Base-by-base conservation (phyloP, 2,329 filamentous ascomycete genomes). In the Exophiala oligosperma region DNA sequence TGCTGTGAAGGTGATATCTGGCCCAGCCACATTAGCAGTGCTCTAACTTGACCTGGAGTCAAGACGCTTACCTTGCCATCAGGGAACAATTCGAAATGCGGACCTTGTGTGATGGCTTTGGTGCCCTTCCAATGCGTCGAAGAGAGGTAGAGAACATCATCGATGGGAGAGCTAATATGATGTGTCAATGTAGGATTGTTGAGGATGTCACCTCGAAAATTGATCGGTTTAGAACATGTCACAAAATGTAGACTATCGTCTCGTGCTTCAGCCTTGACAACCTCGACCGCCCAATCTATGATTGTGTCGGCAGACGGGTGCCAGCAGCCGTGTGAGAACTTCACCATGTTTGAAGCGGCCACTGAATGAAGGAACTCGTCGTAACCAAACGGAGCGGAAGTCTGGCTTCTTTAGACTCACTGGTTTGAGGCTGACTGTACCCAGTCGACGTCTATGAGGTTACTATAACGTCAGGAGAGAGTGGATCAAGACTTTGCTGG, bases 101-200 rank as follows among this genome's bases (percentile, higher is more conserved):
- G 57, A 2, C 57, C 57, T 2, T 37, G 35, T 17, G n/a, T 43
- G 38, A 51, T 41, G n/a, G 44, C 48, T 35, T 56, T 49, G 26
- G 26, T 4, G 11, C 52, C 57, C 2, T 24, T 50, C 57, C 57
- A 60, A 26, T 60, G 57, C 4, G 57, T 41, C 24, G 51, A 60
- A 17, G 2, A 52, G 8, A 32, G 40, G 21, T 47, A 47, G 14
- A 56, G 21, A 12, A 60, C 49, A 14, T 49, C 57, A 21, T 60
- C 52, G 5, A 49, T n/a, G 14, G 57, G 57, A 35, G 52, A 43
- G 11, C 50, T 21, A 4, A 60, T 23, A 2, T 35, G 29, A 8
- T 47, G 24, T 12, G 52, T 51, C 2, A 60, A 17, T 14, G 57
- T 52, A 28, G 51, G 51, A 2, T 26, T 43, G 49, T 60, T 60